Percentiles rank a stretch among this genome's conserved stretches.
These are phyloP conservation scores for Lachancea lanzarotensis DNA, from an alignment of 805 yeast species.

Conservation along the genomic window DNA sequence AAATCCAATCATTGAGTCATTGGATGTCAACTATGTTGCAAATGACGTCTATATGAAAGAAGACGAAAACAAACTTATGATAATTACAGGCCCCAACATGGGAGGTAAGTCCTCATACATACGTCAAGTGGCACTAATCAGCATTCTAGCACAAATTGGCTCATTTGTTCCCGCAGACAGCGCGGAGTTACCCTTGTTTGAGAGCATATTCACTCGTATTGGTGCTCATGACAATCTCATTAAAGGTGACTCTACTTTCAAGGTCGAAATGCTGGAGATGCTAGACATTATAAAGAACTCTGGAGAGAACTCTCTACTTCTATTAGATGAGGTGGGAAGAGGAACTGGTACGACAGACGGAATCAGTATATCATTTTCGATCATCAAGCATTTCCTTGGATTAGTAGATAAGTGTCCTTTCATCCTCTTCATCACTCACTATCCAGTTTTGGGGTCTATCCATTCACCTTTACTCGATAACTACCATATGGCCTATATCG, in stretches of 20 bases:
- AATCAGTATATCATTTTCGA: slow-evolving; percentile 69
- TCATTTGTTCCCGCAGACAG: slow-evolving; percentile 62
- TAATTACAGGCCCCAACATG: slow-evolving; percentile 84
- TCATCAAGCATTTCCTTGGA: slow-evolving; percentile 51
- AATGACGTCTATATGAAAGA: slow-evolving; percentile 52
- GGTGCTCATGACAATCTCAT: slow-evolving; percentile 79
- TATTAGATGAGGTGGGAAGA: slow-evolving; percentile 93
- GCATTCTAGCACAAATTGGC: slow-evolving; percentile 73
- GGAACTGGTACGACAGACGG: slow-evolving; percentile 85
- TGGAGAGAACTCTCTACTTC: slow-evolving; percentile 68
- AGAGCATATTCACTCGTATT: slow-evolving; percentile 53
- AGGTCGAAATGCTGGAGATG: slow-evolving; percentile 95
- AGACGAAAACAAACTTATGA: slow-evolving; percentile 44
- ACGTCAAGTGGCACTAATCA: slow-evolving; percentile 62
- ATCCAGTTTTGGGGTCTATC: slow-evolving; percentile 55
- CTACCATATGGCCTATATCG: slow-evolving; percentile 65
- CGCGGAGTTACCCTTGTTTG: slow-evolving; percentile 62
- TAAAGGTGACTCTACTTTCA: slow-evolving; percentile 75
- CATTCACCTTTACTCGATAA: slow-evolving; percentile 43
- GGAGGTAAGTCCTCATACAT: slow-evolving; percentile 82
- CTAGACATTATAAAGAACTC: slow-evolving; percentile 80
- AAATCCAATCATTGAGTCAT: slow-evolving; percentile 59
- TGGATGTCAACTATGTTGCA: slow-evolving; percentile 49
- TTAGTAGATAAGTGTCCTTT: slow-evolving; percentile 39
- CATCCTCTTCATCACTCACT: slow-evolving; percentile 79